Conservation (phyloP, 768 basidiomycete genomes). For the Suillus lakei region DNA sequence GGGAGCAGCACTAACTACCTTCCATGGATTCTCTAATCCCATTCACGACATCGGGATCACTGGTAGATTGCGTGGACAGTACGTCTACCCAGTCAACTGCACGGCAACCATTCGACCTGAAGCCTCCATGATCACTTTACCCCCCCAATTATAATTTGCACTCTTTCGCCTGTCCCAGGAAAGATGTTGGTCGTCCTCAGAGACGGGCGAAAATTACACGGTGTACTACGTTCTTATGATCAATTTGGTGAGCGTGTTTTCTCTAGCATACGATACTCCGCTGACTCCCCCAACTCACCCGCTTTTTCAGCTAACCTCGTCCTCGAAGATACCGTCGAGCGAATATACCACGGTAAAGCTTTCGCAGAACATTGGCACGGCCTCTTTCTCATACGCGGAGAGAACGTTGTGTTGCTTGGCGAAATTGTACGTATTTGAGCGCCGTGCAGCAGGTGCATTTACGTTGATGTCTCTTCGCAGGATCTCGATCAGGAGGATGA, state of each 20-base stretch:
- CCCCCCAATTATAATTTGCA: constrained; percentile 20
- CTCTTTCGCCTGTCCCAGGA: constrained; percentile 58
- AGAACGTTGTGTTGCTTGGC: constrained; percentile 96
- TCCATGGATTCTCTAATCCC: constrained; percentile 95
- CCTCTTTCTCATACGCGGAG: constrained; percentile 93
- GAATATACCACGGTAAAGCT: constrained; percentile 87
- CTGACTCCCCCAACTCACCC: constrained; percentile 8
- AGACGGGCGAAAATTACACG: constrained; percentile 95
- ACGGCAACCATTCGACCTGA: constrained; percentile 52
- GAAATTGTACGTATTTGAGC: constrained; percentile 78
- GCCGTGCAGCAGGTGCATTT: neutral
- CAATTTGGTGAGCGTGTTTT: constrained; percentile 81
- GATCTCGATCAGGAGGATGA: constrained; percentile 94
- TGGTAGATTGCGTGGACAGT: constrained; percentile 99
- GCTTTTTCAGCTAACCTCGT: constrained; percentile 86
- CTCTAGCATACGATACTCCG: constrained; percentile 2
- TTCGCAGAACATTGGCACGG: constrained; percentile 91
- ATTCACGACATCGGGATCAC: constrained; percentile 97
- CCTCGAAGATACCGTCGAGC: constrained; percentile 92
- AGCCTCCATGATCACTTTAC: constrained; percentile 49
- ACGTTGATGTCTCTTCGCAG: constrained; percentile 42
- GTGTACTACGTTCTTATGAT: constrained; percentile 96
- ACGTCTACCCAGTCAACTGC: constrained; percentile 67
- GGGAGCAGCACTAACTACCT: constrained; percentile 35
- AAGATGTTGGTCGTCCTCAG: constrained; percentile 98